A percentile compares a stretch with the other conserved stretches of the same genome.
Conservation (phyloP, 2,329 filamentous ascomycete genomes). For the Neocatenulostroma microsporum region DNA sequence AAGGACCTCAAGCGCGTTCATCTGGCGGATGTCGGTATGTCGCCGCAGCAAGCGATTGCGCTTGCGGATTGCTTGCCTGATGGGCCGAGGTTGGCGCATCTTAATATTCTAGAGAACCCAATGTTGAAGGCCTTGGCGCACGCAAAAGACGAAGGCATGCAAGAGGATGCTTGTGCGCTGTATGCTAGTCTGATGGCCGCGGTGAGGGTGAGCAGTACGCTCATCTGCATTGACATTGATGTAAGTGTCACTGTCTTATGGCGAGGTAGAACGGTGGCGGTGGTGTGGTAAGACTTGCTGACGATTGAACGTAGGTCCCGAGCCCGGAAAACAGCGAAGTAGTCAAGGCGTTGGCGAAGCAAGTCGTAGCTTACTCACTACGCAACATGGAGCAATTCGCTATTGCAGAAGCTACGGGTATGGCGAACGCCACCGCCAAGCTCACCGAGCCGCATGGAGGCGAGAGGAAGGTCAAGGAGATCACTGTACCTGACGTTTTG, state of each 20-base stretch:
- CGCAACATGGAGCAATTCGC: conserved; percentile 79
- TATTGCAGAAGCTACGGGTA: conserved; percentile 51
- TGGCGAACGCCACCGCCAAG: conserved; percentile 40
- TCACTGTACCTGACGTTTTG: conserved; percentile 72
- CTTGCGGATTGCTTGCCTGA: conserved; percentile 87
- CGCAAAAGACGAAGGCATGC: conserved; percentile 66
- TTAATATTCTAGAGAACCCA: conserved; percentile 78
- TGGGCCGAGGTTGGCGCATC: conserved; percentile 68
- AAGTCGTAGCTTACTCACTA: conserved; percentile 89
- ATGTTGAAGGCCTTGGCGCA: conserved; percentile 62
- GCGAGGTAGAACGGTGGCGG: neutral
- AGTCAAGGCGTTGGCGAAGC: conserved; percentile 83
- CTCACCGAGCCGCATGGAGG: conserved; percentile 35
- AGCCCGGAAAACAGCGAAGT: conserved; percentile 75
- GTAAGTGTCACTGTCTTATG: conserved; percentile 27
- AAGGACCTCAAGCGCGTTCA: conserved; percentile 73
- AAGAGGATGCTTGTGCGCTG: conserved; percentile 89
- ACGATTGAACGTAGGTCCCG: conserved; percentile 47
- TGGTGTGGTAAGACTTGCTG: conserved; percentile 5
- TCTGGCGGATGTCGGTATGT: conserved; percentile 74
- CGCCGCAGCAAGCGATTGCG: conserved; percentile 80
- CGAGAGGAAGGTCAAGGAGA: conserved; percentile 46
- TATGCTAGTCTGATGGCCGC: conserved; percentile 89
- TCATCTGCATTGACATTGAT: conserved; percentile 88
- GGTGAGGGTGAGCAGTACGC: conserved; percentile 69